A percentile compares a stretch with the other conserved stretches of the same genome.
phyloP scores from a whole-genome alignment of 179 eudicot genomes.

The Amaranthus tricolor region DNA sequence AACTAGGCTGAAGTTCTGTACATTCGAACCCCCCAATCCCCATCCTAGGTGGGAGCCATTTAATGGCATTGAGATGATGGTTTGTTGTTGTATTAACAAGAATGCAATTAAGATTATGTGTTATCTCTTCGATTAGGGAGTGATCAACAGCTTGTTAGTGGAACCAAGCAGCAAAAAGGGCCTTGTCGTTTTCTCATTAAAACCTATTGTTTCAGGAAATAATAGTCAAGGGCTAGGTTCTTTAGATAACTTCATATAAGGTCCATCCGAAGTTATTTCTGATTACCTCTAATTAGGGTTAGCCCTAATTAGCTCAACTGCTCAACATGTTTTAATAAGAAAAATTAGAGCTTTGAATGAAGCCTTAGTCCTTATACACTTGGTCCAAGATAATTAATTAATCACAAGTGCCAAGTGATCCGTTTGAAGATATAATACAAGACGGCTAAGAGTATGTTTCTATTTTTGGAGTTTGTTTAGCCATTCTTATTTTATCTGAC shows the following conservation, averaged over 20 bases:
- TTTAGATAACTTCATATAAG: not conserved
- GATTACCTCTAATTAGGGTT: too few relatives aligned
- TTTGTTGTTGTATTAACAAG: not conserved
- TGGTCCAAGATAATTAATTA: not conserved
- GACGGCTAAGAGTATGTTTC: not conserved
- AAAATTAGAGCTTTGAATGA: not conserved
- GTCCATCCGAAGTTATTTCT: too few relatives aligned
- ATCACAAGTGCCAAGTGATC: not conserved
- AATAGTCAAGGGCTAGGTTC: not conserved
- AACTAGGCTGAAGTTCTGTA: too few relatives aligned
- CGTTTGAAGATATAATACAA: not conserved
- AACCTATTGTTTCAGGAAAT: not conserved
- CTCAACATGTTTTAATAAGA: not conserved
- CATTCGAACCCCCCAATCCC: too few relatives aligned
- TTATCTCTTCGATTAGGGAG: not conserved
- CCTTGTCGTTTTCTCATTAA: not conserved
- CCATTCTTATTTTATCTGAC: slow-evolving; percentile 16
- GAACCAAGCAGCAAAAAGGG: not conserved
- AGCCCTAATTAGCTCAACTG: too few relatives aligned
- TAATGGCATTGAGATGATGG: too few relatives aligned
- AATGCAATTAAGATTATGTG: not conserved
- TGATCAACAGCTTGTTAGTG: not conserved
- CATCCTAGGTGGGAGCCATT: too few relatives aligned
- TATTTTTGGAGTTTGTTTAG: slow-evolving; percentile 4
- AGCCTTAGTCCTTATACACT: not conserved